Conservation (phyloP, 352 stramenopile genomes). For the Phytophthora meadii region DNA sequence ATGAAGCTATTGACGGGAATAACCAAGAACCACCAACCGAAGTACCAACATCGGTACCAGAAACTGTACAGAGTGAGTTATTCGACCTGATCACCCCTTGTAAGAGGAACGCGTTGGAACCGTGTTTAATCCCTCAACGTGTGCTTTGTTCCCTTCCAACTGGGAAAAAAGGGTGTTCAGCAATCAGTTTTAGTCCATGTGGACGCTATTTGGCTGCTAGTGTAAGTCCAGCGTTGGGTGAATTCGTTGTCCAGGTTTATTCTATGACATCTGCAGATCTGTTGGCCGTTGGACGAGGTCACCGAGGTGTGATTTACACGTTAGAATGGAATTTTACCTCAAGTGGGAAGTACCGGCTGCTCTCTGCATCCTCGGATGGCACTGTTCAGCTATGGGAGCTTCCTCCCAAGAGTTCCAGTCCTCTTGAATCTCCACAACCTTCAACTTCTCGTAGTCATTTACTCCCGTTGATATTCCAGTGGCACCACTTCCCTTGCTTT, state of each 20-base stretch:
- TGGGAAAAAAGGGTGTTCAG: constrained; percentile 63
- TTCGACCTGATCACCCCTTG: constrained; percentile 38
- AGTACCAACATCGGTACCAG: background rate
- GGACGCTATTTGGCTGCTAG: constrained; percentile 61
- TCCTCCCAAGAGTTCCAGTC: background rate
- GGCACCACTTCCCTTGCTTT: constrained; percentile 69
- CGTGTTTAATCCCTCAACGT: constrained; percentile 64
- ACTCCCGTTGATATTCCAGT: constrained; percentile 37
- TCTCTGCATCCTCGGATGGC: constrained; percentile 70
- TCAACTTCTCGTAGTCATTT: constrained; percentile 1
- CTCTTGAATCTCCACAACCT: constrained; percentile 3
- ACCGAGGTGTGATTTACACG: constrained; percentile 66
- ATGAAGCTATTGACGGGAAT: constrained; percentile 3
- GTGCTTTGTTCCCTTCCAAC: constrained; percentile 62
- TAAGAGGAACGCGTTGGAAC: constrained; percentile 41
- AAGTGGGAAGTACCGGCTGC: constrained; percentile 30
- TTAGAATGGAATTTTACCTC: constrained; percentile 51
- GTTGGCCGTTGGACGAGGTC: constrained; percentile 46
- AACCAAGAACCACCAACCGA: constrained; percentile 22
- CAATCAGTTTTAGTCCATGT: constrained; percentile 66
- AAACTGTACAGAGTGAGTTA: constrained; percentile 7
- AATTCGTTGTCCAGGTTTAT: constrained; percentile 59
- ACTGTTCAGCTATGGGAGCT: constrained; percentile 56
- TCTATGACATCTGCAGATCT: constrained; percentile 48
- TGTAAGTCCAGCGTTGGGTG: constrained; percentile 38